These are phyloP conservation scores for Zygosaccharomyces pseudobailii DNA, from an alignment of 1,139 yeast species.

Conservation along the genomic window DNA sequence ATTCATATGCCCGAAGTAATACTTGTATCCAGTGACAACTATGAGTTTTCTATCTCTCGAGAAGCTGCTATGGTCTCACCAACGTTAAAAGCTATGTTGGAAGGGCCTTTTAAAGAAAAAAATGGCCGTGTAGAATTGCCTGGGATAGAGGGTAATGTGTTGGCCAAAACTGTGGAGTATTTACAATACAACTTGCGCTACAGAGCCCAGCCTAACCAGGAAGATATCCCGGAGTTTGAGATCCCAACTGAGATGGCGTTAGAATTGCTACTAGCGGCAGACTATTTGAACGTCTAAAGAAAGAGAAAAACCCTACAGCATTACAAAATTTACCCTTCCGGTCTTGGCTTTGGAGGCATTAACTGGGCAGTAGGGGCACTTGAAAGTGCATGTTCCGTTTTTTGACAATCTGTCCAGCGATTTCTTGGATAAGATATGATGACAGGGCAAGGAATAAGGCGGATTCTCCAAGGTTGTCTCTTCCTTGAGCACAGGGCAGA, in stretches of 20 bases:
- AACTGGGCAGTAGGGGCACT: conserved; percentile 66
- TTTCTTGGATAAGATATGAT: conserved; percentile 53
- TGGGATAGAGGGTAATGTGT: conserved; percentile 63
- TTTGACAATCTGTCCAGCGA: conserved; percentile 43
- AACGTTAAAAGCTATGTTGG: conserved; percentile 58
- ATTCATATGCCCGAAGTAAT: conserved; percentile 48
- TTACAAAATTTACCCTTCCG: conserved; percentile 28
- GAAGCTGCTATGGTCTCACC: conserved; percentile 85
- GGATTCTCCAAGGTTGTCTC: conserved; percentile 62
- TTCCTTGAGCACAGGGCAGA: conserved; percentile 87
- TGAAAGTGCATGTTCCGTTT: conserved; percentile 42
- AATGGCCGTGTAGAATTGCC: conserved; percentile 37
- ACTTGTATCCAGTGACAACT: conserved; percentile 71
- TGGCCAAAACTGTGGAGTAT: conserved; percentile 83
- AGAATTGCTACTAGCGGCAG: conserved; percentile 88
- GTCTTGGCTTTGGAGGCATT: conserved; percentile 33
- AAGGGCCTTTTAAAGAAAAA: conserved; percentile 39
- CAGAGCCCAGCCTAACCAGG: conserved; percentile 43
- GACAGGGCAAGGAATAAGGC: conserved; percentile 60
- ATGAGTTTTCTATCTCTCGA: conserved; percentile 56
- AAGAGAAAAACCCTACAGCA: conserved; percentile 15
- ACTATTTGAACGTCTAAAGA: conserved; percentile 55
- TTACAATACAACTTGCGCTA: conserved; percentile 72
- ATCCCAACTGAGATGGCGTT: conserved; percentile 93
- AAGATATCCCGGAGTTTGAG: conserved; percentile 74